Conservation (phyloP, 352 stramenopile genomes). For the Pythium scleroteichum region DNA sequence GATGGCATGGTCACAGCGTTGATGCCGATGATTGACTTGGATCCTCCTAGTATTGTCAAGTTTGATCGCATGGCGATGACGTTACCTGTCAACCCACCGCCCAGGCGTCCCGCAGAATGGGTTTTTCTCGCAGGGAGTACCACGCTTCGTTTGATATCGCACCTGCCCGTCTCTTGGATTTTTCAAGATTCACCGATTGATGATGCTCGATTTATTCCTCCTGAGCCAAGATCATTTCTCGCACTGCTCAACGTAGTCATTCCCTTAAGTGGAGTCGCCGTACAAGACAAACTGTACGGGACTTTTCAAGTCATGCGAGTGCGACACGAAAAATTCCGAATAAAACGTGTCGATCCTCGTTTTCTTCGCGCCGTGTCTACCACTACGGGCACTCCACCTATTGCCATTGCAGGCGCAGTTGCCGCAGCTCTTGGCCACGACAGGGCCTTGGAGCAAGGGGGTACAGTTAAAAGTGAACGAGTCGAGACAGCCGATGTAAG, state of each 20-base stretch:
- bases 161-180: conserved; percentile 65
- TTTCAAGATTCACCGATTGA: conserved; percentile 74
- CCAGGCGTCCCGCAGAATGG: conserved; percentile 52
- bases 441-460: conserved; percentile 17
- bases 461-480: conserved; percentile 12
- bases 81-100: conserved; percentile 46
- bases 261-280: conserved; percentile 40
- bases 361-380: conserved; percentile 39
- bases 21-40: conserved; percentile 78
- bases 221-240: conserved; percentile 63
- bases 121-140: conserved; percentile 47
- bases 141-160: conserved; percentile 39
- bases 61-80: conserved; percentile 63
- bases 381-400: conserved; percentile 30
- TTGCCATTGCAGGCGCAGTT: conserved; percentile 44
- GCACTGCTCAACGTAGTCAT: conserved; percentile 41
- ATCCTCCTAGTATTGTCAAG: conserved; percentile 62
- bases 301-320: conserved; percentile 69
- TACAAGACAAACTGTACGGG: conserved; percentile 79
- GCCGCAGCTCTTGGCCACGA: conserved; percentile 30
- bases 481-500: conserved; percentile 29
- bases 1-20: conserved; percentile 68
- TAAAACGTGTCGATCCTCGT: conserved; percentile 56
- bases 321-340: conserved; percentile 54
- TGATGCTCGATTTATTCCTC: conserved; percentile 64